These are phyloP conservation scores for Eleusine indica DNA, from an alignment of 176 grass and related monocot genomes.

Conservation along the genomic window DNA sequence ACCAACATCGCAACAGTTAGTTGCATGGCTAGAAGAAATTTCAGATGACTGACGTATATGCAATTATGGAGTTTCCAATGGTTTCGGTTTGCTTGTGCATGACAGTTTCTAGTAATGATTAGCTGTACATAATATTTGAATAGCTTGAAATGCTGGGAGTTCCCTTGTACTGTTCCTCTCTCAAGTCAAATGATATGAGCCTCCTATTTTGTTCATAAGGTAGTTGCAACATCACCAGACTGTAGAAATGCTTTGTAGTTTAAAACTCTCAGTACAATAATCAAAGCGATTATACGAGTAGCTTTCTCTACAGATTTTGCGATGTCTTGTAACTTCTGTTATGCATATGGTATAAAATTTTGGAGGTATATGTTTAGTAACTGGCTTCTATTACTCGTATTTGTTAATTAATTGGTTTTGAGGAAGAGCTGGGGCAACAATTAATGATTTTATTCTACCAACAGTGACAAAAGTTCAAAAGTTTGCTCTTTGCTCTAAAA, in stretches of 20 bases:
- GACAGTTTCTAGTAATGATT: slow-evolving; percentile 36
- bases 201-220: slow-evolving; percentile 38
- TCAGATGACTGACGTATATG: slow-evolving; percentile 15
- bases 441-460: neutral
- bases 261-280: slow-evolving; percentile 34
- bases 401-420: too few species aligned
- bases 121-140: slow-evolving; percentile 72
- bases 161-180: slow-evolving; percentile 8
- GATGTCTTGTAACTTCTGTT: neutral
- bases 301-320: neutral
- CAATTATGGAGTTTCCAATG: neutral
- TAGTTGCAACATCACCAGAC: slow-evolving; percentile 45
- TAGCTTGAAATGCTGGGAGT: slow-evolving; percentile 36
- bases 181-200: slow-evolving; percentile 15
- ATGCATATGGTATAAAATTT: neutral
- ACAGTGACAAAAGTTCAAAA: neutral
- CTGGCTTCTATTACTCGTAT: neutral
- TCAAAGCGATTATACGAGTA: slow-evolving; percentile 5
- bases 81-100: slow-evolving; percentile 28
- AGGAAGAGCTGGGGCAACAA: neutral
- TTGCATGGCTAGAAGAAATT: slow-evolving; percentile 78
- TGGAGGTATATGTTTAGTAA: neutral
- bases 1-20: slow-evolving; percentile 72
- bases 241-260: slow-evolving; percentile 44
- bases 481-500: neutral